Base-by-base conservation (phyloP, 306 rosid species). In the Vigna unguiculata region DNA sequence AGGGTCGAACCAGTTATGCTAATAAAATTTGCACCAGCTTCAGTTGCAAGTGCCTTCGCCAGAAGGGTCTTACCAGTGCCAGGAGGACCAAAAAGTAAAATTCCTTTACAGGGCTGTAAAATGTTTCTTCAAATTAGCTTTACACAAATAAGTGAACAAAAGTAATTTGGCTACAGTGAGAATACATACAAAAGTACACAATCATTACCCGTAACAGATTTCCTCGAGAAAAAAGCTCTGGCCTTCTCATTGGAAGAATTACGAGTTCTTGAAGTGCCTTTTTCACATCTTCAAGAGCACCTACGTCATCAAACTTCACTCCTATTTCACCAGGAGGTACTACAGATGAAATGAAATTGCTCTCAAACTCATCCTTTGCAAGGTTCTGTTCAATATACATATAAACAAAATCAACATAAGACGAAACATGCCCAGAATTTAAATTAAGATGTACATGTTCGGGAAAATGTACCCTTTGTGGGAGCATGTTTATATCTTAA, bases 11-110 rank as follows among this genome's bases (percentile, higher is more conserved):
- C 99, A 15, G 97, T 92, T 83, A 95, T 89, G 78, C 99, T 95
- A 84, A 95, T 90, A 88, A 95, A 92, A 84, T 92, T 95, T 30
- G 99, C 96, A 67, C 99, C 97, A 47, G 97, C 97, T 86, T 95
- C 99, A 0, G 97, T 95, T 16, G 99, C 97, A 69, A 95, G 96
- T 66, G 99, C 99, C 89, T 95, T 95, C 52, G 99, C 99, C 68
- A 95, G 83, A 82, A 95, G 99, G 65, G 99, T 95, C 87, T 95
- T 95, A 76, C 99, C 99, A 68, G 99, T 95, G 72, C 99, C 99
- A 79, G 98, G 98, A 78, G 98, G 98, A 80, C 98, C 98, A 81
- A 95, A 95, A 70, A 95, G 98, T 78, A 95, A 71, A 77, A 95
- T 95, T 82, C 99, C 99, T 84, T 92, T 95, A 88, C 97, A 90